These are phyloP conservation scores for Candida boleticola DNA, from an alignment of 805 yeast genomes.

Conservation along the genomic window DNA sequence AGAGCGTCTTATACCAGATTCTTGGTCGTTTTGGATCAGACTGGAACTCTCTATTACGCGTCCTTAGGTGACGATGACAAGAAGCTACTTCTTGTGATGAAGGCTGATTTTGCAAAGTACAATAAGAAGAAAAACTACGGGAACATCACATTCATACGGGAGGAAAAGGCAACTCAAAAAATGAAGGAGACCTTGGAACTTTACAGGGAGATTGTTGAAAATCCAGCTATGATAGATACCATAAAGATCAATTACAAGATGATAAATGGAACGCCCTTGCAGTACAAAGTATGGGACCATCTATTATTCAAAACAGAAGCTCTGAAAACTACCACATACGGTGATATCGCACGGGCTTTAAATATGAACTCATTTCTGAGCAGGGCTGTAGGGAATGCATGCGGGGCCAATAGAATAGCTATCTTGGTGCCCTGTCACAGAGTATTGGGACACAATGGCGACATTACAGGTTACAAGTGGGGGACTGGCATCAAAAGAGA, in stretches of 20 bases:
- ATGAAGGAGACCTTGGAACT: constrained; percentile 9
- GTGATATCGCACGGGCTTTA: constrained; percentile 27
- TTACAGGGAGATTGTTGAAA: constrained; percentile 9
- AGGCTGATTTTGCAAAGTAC: constrained; percentile 11
- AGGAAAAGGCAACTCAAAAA: neutral
- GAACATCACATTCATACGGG: neutral
- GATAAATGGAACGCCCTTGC: constrained; percentile 39
- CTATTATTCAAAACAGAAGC: constrained; percentile 19
- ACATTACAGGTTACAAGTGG: constrained; percentile 38
- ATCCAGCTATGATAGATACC: constrained; percentile 9
- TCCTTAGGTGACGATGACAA: constrained; percentile 14
- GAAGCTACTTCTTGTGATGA: constrained; percentile 7
- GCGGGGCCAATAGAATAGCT: constrained; percentile 39
- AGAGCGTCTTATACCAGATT: constrained; percentile 9
- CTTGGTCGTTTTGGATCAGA: constrained; percentile 14
- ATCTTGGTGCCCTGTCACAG: constrained; percentile 45
- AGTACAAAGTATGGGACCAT: constrained; percentile 37
- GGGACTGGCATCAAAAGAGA: constrained; percentile 31
- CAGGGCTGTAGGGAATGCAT: constrained; percentile 41
- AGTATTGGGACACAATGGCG: constrained; percentile 28
- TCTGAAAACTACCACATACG: constrained; percentile 32
- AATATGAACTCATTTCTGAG: constrained; percentile 23
- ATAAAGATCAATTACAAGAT: constrained; percentile 13
- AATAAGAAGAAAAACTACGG: constrained; percentile 3
- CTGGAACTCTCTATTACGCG: constrained; percentile 19